A percentile compares a stretch with the other conserved stretches of the same genome.
phyloP scores from a whole-genome alignment of 805 yeast genomes.

The Myxozyma geophila region DNA sequence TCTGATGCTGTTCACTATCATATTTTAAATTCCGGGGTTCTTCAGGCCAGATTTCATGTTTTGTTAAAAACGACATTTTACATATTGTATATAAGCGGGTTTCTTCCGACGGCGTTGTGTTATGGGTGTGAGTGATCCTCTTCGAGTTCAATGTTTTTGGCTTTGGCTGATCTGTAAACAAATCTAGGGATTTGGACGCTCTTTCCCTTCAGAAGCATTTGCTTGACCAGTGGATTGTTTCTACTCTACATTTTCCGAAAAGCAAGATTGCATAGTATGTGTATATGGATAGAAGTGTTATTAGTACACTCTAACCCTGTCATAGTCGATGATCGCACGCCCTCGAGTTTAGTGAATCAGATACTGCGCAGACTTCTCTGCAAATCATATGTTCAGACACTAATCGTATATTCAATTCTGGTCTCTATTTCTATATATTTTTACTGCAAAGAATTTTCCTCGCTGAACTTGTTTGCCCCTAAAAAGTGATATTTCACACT shows the following conservation, averaged over 20 bases:
- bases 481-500: conserved; percentile 16
- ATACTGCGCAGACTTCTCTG: conserved; percentile 13
- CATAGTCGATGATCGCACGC: conserved; percentile 19
- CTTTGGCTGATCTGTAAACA: conserved; percentile 2
- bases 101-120: conserved; percentile 12
- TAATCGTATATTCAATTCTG: conserved; percentile 21
- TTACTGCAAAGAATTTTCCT: conserved; percentile 29
- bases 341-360: conserved; percentile 22
- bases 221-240: conserved; percentile 23
- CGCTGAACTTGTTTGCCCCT: conserved; percentile 19
- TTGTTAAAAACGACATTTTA: conserved; percentile 27
- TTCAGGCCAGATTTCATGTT: conserved; percentile 36
- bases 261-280: conserved; percentile 37
- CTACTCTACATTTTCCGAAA: conserved; percentile 36
- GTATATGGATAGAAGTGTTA: neutral
- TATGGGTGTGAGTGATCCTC: conserved; percentile 27
- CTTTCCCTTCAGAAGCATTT: conserved; percentile 21
- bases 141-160: neutral
- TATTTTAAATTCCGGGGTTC: conserved; percentile 24
- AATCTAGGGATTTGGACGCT: conserved; percentile 20
- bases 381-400: conserved; percentile 4
- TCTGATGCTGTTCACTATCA: conserved; percentile 38
- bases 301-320: no score
- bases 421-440: conserved; percentile 10
- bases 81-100: conserved; percentile 5